Evolutionary conservation across 139 green algal genomes (phyloP), one percentile per base, ranked within the genome.

Genomic region (Chlorella sp.): DNA sequence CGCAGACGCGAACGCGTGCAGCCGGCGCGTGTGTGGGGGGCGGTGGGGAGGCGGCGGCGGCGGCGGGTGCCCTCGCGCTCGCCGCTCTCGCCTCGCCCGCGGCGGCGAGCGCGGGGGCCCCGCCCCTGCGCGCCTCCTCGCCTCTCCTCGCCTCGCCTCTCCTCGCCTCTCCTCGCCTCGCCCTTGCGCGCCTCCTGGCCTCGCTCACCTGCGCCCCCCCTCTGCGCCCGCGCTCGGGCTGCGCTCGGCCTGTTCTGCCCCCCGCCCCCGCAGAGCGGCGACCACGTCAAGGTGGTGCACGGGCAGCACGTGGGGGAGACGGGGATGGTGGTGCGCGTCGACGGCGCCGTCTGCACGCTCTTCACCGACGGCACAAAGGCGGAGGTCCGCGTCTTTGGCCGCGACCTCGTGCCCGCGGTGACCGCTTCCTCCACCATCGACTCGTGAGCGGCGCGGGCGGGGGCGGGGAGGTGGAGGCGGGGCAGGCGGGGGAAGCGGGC

Each of bases 221-320:
- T n/a, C n/a, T n/a, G n/a, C n/a, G n/a, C n/a, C n/a, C n/a, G n/a
- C n/a, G n/a, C n/a, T n/a, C n/a, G n/a, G n/a, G n/a, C n/a, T n/a
- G n/a, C n/a, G n/a, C n/a, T n/a, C n/a, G n/a, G n/a, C n/a, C n/a
- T n/a, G n/a, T n/a, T n/a, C n/a, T n/a, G n/a, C n/a, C n/a, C 1
- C 17, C 11, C 23, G 9, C 21, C 38, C 48, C 23, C 46, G 62
- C 83, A 93, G 83, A 77, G 86, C 61, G 92, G 92, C 31, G 88
- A 97, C 76, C 88, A 95, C 50, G 95, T 98, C 71, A 91, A 90
- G 31, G 91, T 98, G 50, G 76, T 92, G 21, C 72, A 82, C n/a
- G 95, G 95, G 5, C 72, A 87, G 58, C 90, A 97, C 83, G 72
- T 73, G 14, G 94, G 94, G 21, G 84, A 94, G 70, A 89, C 89